Conservation (phyloP, 768 basidiomycete species). For the Candolleomyces efflorescens region DNA sequence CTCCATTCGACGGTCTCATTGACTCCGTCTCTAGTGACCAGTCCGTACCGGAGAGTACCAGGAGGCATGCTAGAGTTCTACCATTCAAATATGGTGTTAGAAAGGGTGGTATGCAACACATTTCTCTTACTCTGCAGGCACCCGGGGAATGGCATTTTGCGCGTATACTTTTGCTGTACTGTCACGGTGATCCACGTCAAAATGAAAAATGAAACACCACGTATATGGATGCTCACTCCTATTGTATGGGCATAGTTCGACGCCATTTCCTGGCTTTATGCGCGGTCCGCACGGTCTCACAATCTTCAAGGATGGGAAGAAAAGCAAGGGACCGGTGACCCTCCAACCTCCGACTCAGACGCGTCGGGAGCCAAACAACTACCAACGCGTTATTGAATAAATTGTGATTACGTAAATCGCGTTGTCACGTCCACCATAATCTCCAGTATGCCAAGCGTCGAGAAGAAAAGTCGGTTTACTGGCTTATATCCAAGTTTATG, state of each 20-base stretch:
- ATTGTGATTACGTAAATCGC: neutral
- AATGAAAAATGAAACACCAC: neutral
- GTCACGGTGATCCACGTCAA: neutral
- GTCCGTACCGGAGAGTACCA: conserved; percentile 66
- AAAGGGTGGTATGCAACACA: neutral
- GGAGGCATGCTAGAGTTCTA: conserved; percentile 44
- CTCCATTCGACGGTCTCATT: conserved; percentile 72
- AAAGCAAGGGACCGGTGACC: neutral
- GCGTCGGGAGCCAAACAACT: conserved; percentile 25
- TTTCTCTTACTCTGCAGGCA: conserved; percentile 45
- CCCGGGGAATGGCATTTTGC: conserved; percentile 65
- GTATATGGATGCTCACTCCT: conserved; percentile 1
- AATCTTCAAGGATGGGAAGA: no score
- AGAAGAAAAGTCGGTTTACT: no score
- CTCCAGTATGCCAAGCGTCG: neutral
- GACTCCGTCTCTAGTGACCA: conserved; percentile 35
- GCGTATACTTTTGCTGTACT: conserved; percentile 72
- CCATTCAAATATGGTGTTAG: neutral
- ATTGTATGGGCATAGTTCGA: conserved; percentile 3
- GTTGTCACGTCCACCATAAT: neutral
- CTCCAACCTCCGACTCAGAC: neutral
- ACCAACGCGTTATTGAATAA: conserved; percentile 26
- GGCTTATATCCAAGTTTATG: no score
- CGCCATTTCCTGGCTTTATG: conserved; percentile 3
- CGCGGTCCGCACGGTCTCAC: no score